Conservation (phyloP, 768 basidiomycete species). For the Pulveroboletus sp. region DNA sequence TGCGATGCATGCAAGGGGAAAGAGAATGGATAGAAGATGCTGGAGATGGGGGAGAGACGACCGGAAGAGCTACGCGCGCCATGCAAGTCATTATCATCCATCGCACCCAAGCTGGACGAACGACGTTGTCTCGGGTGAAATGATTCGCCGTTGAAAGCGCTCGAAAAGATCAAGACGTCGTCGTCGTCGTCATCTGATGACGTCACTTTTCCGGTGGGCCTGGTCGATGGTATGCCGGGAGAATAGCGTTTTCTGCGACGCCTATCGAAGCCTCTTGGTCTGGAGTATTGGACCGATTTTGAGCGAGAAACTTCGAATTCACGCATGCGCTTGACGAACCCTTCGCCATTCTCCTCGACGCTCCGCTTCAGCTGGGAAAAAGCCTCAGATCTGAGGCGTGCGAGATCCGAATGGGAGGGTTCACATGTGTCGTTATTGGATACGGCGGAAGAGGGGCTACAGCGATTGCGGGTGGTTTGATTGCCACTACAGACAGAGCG, state of each 20-base stretch:
- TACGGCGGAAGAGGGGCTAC: constrained; percentile 22
- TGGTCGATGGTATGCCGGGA: constrained; percentile 18
- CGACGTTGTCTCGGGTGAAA: constrained; percentile 36
- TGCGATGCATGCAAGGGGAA: constrained; percentile 12
- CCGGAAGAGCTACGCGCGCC: constrained; percentile 10
- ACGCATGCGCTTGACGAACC: constrained; percentile 69
- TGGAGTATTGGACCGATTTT: constrained; percentile 35
- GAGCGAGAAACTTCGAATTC: constrained; percentile 61
- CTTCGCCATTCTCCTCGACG: constrained; percentile 62
- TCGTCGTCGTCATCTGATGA: constrained; percentile 45
- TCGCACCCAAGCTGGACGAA: constrained; percentile 44
- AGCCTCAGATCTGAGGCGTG: constrained; percentile 55
- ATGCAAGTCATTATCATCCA: constrained; percentile 35
- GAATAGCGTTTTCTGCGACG: constrained; percentile 42
- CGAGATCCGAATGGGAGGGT: constrained; percentile 32
- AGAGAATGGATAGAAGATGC: constrained; percentile 17
- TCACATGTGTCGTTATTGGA: constrained; percentile 22
- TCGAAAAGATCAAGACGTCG: constrained; percentile 54
- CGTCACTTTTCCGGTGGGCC: constrained; percentile 17
- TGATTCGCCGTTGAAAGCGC: constrained; percentile 22
- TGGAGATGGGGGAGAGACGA: constrained; percentile 22
- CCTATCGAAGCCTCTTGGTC: constrained; percentile 39
- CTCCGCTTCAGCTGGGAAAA: constrained; percentile 65
- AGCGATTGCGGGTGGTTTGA: constrained; percentile 9
- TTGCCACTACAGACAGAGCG: constrained; percentile 10